Percentiles rank a stretch among this genome's conserved stretches.
phyloP scores from a whole-genome alignment of 1,284 basidiomycete genomes.

The Mycosarcoma mackinlayi region DNA sequence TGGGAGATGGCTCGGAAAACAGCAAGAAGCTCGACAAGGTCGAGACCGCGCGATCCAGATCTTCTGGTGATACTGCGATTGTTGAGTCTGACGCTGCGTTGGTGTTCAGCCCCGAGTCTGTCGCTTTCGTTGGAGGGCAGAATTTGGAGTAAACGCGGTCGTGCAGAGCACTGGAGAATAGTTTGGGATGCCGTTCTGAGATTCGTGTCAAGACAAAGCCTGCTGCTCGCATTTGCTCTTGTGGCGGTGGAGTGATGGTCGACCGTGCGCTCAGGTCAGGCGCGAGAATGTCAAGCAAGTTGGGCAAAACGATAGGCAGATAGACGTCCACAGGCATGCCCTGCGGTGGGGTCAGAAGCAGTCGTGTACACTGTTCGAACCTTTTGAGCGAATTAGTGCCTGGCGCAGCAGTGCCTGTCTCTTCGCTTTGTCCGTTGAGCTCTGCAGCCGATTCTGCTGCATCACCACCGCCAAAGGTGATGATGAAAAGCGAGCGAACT shows the following conservation, averaged over 20 bases:
- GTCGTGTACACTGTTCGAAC: constrained; percentile 35
- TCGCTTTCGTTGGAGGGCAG: constrained; percentile 9
- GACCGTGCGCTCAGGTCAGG: constrained; percentile 30
- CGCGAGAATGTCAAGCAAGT: constrained; percentile 48
- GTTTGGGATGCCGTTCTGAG: constrained; percentile 33
- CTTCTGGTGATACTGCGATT: constrained; percentile 11
- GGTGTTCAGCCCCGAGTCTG: background rate
- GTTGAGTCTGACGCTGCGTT: background rate
- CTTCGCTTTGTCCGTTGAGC: constrained; percentile 25
- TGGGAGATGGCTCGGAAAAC: constrained; percentile 60
- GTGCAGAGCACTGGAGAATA: constrained; percentile 26
- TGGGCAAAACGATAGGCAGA: constrained; percentile 41
- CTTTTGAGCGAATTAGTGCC: constrained; percentile 39
- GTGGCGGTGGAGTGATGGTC: constrained; percentile 35
- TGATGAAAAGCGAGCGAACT: constrained; percentile 57
- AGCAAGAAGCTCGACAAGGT: constrained; percentile 43
- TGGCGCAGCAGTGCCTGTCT: constrained; percentile 28
- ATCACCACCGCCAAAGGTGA: constrained; percentile 49
- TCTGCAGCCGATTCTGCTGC: constrained; percentile 22
- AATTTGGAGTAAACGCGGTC: constrained; percentile 29
- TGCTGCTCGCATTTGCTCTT: constrained; percentile 56
- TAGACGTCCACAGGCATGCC: constrained; percentile 43
- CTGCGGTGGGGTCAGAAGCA: constrained; percentile 53
- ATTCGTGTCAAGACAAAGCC: constrained; percentile 53
- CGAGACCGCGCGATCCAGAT: constrained; percentile 30